These are phyloP conservation scores for Alternaria sp. DNA, from an alignment of 2,329 filamentous ascomycete genomes.

Conservation along the genomic window DNA sequence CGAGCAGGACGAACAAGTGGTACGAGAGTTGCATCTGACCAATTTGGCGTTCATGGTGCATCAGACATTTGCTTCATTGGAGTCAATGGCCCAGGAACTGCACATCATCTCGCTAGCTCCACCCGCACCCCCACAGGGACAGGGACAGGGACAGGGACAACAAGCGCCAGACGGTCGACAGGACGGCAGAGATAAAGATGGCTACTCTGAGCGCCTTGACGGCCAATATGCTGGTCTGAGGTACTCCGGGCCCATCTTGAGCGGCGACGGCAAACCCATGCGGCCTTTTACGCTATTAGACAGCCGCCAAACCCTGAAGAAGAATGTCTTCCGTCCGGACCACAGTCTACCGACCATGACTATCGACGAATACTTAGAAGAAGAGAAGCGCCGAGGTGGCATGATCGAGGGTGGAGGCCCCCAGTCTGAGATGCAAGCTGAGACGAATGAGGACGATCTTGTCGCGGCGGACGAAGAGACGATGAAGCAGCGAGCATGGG, in stretches of 20 bases:
- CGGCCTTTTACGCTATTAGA: slow-evolving; percentile 89
- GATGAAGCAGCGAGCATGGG: slow-evolving; percentile 93
- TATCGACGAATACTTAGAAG: slow-evolving; percentile 96
- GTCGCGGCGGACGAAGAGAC: slow-evolving; percentile 90
- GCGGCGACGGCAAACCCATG: slow-evolving; percentile 80
- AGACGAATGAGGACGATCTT: slow-evolving; percentile 87
- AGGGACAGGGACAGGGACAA: slow-evolving; percentile 40
- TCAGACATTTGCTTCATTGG: slow-evolving; percentile 84
- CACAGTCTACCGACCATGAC: slow-evolving; percentile 97
- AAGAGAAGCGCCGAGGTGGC: slow-evolving; percentile 82
- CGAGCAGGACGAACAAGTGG: slow-evolving; percentile 83
- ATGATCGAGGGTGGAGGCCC: slow-evolving; percentile 92
- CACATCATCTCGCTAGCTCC: slow-evolving; percentile 82
- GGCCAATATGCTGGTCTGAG: slow-evolving; percentile 52
- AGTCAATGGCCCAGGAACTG: slow-evolving; percentile 83
- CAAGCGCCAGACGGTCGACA: slow-evolving; percentile 57
- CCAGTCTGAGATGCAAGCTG: slow-evolving; percentile 70
- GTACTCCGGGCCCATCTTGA: slow-evolving; percentile 75
- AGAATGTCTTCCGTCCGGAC: slow-evolving; percentile 85
- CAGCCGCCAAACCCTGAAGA: slow-evolving; percentile 75
- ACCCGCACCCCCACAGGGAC: slow-evolving; percentile 56
- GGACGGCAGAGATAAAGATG: slow-evolving; percentile 59
- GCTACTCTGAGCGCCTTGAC: slow-evolving; percentile 80
- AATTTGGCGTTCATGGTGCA: slow-evolving; percentile 77
- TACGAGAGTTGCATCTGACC: slow-evolving; percentile 79